Percentiles rank a stretch among this genome's conserved stretches.
Conservation (phyloP, 345 rosid genomes). For the Brassica cretica region DNA sequence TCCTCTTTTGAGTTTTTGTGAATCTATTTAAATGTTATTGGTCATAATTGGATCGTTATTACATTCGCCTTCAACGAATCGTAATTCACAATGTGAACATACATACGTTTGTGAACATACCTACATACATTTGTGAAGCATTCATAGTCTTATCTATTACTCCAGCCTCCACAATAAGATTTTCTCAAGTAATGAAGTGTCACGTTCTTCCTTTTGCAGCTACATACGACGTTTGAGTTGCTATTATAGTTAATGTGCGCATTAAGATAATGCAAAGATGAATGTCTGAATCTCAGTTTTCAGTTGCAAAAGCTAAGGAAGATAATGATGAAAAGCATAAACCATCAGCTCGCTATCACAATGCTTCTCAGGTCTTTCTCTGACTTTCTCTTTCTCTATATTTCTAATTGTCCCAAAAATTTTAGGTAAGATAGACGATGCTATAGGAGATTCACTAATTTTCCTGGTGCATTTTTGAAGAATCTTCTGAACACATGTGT, state of each 20-base stretch:
- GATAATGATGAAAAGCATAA: background rate
- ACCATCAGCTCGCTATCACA: background rate
- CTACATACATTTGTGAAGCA: background rate
- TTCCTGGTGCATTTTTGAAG: background rate
- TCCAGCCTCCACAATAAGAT: background rate
- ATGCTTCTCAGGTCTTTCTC: background rate
- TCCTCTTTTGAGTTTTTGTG: background rate
- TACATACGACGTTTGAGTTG: background rate
- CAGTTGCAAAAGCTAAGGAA: background rate
- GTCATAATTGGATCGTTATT: background rate
- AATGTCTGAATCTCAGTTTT: too few relatives aligned
- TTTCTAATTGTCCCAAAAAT: background rate
- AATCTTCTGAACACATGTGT: background rate
- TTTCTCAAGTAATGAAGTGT: background rate
- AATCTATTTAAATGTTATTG: background rate
- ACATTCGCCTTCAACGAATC: background rate
- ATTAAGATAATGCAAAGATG: background rate
- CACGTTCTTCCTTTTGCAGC: background rate
- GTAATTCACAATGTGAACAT: background rate
- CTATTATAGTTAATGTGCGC: background rate
- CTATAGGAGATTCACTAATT: background rate
- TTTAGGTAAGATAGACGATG: background rate
- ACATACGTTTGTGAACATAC: background rate
- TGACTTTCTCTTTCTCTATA: background rate
- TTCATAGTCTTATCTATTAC: background rate